Base-by-base conservation (phyloP, 257 asterid species). In the Anisodus tanguticus region DNA sequence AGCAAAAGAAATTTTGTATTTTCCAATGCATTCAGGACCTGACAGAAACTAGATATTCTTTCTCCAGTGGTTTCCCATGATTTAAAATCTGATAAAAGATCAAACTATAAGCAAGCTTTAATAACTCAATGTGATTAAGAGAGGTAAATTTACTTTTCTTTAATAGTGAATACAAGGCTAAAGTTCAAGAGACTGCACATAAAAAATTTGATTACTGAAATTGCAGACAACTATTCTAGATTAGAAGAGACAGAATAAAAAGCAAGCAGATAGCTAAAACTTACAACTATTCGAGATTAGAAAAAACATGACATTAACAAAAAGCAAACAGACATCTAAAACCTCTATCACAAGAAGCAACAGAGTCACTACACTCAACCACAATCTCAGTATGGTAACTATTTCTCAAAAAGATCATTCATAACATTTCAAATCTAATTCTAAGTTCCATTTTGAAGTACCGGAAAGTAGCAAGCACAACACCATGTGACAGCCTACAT, bases 391-490 rank as follows among this genome's bases (percentile, higher is more conserved):
- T 22, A 81, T 26, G 5, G 47, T 64, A 47, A 63, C 35, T 45
- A 49, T 49, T 31, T 49, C 78, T 69, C 66, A 49, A 45, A 26
- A 15, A 45, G 47, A 8, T 47, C 39, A 62, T 43, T 81, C 47
- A 77, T 49, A 77, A 64, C 80, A 85, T 66, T 49, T 80, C 84
- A 26, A 49, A 67, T 26, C 78, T 15, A 82, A 82, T 84, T 39
- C 84, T 58, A 83, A 83, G 83, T 79, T 82, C 76, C 84, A 59
- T 69, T 58, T 72, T 35, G 63, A 81, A 71, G 85, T 90, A 90
- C 90, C 91, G 54, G 88, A 70, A 79, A 62, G 79, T 83, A 68
- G 80, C 22, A 76, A 81, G 87, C 49, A 79, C 86, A 85, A 83
- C 63, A 76, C 53, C 85, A 26, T 37, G 74, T 79, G 83, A 83